These are phyloP conservation scores for Fusarium miscanthi DNA, from an alignment of 2,329 filamentous ascomycete genomes.

Conservation along the genomic window DNA sequence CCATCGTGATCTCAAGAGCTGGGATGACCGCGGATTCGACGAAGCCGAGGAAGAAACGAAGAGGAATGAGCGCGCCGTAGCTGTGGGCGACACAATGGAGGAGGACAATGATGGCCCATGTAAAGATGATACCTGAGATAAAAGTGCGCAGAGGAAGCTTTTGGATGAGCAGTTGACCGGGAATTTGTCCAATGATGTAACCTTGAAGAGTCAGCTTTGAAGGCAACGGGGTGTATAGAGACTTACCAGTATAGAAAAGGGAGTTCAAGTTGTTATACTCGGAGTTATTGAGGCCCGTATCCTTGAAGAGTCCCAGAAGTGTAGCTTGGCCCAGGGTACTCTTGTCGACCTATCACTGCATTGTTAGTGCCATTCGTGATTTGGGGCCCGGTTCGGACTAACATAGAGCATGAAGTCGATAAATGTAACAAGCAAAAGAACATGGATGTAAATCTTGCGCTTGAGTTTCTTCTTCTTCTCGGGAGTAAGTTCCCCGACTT, in stretches of 20 bases:
- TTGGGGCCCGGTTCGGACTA: background rate
- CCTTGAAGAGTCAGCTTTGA: background rate
- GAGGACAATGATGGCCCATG: background rate
- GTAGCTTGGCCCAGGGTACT: background rate
- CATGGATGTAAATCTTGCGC: conserved; percentile 4
- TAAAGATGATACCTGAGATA: background rate
- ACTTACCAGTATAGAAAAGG: background rate
- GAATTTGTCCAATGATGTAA: background rate
- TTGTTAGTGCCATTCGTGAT: background rate
- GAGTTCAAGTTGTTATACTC: conserved; percentile 11
- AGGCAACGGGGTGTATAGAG: too few relatives aligned
- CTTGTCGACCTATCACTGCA: background rate
- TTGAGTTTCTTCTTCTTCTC: background rate
- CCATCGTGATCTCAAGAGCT: background rate
- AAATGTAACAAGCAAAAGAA: background rate
- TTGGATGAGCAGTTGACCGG: conserved; percentile 1
- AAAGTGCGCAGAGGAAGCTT: background rate
- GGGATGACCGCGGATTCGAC: background rate
- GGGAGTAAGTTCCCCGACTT: background rate
- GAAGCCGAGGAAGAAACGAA: conserved; percentile 1
- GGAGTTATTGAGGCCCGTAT: background rate
- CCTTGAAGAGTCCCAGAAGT: background rate
- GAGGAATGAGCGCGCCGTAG: background rate
- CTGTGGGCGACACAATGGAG: background rate
- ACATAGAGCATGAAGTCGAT: conserved; percentile 10